Evolutionary conservation across 352 stramenopile species (phyloP), one percentile per base, ranked within the genome.

Genomic region (Phytophthora brassicae): DNA sequence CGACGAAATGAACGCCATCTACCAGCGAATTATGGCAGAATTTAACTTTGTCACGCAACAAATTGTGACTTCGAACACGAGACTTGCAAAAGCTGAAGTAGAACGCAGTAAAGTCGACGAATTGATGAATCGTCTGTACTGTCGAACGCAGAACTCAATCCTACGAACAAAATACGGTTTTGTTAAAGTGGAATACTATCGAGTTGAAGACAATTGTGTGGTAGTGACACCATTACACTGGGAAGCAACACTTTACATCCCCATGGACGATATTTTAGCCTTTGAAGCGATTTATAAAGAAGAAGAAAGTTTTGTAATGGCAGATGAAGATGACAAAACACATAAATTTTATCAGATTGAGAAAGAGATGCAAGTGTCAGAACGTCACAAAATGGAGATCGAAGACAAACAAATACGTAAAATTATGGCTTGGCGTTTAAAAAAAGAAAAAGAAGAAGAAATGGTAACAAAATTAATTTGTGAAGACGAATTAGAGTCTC

Each of bases 191-290:
- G 5, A 79, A 1, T 81, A 79, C 43, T 90, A 74, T 28, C 77
- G 84, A n/a, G 52, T 72, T 13, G 66, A 79, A 22, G 84, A 92
- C 55, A 57, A 59, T 7, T 83, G 60, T 36, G 62, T 91, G 2
- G 70, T 88, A 2, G 60, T 89, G 6, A 68, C 54, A 14, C 64
- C 72, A 2, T 24, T 79, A 0, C 33, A 65, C 2, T 94, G 82
- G 82, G 44, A 78, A 22, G 82, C 64, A 1, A 89, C 79, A 2
- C 58, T 92, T 6, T 89, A 69, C 38, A 64, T 89, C 3, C 66
- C 70, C 0, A 43, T 89, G 3, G 36, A 62, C 26, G 52, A 88
- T 13, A 60, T 94, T 19, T 23, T 89, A 16, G 50, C 50, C 2
- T 51, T 70, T 12, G 84, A 91, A 64, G 63, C 72, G 3, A 57